phyloP scores from a whole-genome alignment of 2,329 filamentous ascomycete genomes.

The Clonostachys rosea region DNA sequence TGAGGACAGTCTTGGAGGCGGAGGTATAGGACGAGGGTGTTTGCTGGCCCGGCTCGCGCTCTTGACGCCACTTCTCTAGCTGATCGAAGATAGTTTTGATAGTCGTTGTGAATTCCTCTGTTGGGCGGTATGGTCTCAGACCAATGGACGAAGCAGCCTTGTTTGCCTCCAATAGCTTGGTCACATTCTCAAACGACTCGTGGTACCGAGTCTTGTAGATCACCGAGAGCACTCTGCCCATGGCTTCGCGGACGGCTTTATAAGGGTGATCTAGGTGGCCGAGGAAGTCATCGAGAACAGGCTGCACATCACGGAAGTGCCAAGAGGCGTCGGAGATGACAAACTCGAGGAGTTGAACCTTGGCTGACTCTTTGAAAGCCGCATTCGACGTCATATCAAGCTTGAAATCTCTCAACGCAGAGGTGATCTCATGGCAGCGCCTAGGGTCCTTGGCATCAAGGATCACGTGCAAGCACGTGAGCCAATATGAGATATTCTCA shows the following conservation, averaged over 20 bases:
- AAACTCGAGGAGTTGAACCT: constrained; percentile 87
- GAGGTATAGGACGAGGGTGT: constrained; percentile 93
- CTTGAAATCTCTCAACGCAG: constrained; percentile 77
- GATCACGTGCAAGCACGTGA: constrained; percentile 85
- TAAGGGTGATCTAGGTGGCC: constrained; percentile 94
- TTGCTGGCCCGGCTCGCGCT: constrained; percentile 82
- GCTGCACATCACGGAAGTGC: constrained; percentile 90
- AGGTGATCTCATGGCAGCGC: constrained; percentile 78
- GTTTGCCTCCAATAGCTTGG: constrained; percentile 71
- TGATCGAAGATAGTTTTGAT: constrained; percentile 72
- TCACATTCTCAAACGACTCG: constrained; percentile 83
- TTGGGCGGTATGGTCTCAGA: constrained; percentile 75
- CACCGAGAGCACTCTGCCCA: constrained; percentile 81
- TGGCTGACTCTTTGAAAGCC: constrained; percentile 97
- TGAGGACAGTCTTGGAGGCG: constrained; percentile 89
- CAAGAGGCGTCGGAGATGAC: constrained; percentile 84
- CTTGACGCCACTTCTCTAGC: constrained; percentile 82
- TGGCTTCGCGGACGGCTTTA: constrained; percentile 92
- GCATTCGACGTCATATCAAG: constrained; percentile 94
- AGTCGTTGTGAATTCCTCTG: constrained; percentile 66
- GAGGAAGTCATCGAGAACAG: constrained; percentile 85
- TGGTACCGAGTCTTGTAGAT: constrained; percentile 92
- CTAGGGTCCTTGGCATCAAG: constrained; percentile 87
- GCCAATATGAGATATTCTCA: constrained; percentile 93
- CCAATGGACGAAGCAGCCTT: constrained; percentile 78